Base-by-base conservation (phyloP, 148 eudicot species). In the Fallopia convolvulus region DNA sequence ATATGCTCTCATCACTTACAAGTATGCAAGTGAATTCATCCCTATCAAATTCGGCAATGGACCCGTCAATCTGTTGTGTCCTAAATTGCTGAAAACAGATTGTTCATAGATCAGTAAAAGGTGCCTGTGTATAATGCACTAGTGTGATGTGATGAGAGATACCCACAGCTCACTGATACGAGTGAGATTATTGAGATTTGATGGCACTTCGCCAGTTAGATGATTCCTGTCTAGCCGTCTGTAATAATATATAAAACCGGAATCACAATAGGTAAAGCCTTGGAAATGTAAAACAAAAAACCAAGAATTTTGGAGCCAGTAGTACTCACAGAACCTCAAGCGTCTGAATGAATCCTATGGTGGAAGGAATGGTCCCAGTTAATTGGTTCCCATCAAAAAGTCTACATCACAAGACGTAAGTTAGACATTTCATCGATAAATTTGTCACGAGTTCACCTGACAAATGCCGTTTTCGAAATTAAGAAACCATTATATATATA, bases 271-370 rank as follows among this genome's bases (percentile, higher is more conserved):
- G 44, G 1, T 23, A 23, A 32, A 47, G 33, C 18, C 71, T 74
- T 14, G 76, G 10, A 23, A 68, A 40, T 39, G 18, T 44, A 55
- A 30, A 40, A 52, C 5, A 46, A 50, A 50, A 56, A 68, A 72
- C 20, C 42, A 41, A 26, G 20, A 21, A 46, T n/a, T 8, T 9
- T 12, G 9, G 47, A 13, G 48, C 1, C 11, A 72, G 39, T n/a
- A 17, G 75, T 76, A 94, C 98, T 90, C 76, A 94, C 98, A 90
- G 90, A 84, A 86, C 96, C 83, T 92, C 96, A 30, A 94, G 86
- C 79, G 92, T 87, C 86, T 86, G 81, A 82, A 94, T 90, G 70
- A 82, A 81, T 80, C 92, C 96, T 77, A 94, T 55, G 58, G 96
- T 83, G 8, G 85, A 77, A 72, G 97, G 98, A 84, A 94, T 89